A percentile compares a stretch with the other conserved stretches of the same genome.
Evolutionary conservation across 768 basidiomycete genomes (phyloP).

Genomic region (Auricularia sp.): DNA sequence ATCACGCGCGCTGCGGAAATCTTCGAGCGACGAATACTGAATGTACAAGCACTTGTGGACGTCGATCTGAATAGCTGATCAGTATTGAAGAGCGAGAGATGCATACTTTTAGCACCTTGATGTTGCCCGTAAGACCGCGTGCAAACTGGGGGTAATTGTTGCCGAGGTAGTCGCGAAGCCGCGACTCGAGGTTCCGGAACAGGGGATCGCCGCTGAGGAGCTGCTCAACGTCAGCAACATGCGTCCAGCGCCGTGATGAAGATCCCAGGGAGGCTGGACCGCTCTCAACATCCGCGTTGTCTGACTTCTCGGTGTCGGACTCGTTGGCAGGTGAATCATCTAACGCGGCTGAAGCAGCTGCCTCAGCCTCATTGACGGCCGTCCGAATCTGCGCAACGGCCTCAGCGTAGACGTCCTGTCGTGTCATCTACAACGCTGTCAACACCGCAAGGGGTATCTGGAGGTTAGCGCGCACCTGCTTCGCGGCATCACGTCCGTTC

Average conservation of each 20-base stretch:
- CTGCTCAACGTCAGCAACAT: no score
- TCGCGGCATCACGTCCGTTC: conserved; percentile 19
- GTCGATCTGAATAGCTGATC: conserved; percentile 11
- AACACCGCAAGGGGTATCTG: not conserved
- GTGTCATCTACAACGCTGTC: not conserved
- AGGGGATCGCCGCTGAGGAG: no score
- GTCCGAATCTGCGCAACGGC: conserved; percentile 18
- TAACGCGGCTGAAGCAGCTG: not conserved
- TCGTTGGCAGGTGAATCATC: not conserved
- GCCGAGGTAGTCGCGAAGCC: no score
- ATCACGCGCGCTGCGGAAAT: conserved; percentile 18
- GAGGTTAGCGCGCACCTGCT: conserved; percentile 14
- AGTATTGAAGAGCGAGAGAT: not conserved
- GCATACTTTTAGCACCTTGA: not conserved
- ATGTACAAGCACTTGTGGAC: conserved; percentile 15
- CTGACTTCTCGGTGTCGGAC: not conserved
- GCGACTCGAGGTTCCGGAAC: no score
- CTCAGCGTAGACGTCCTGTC: not conserved
- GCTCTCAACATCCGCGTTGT: not conserved
- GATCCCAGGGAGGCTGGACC: no score
- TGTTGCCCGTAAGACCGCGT: not conserved
- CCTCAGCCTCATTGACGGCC: conserved; percentile 15
- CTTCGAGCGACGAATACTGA: conserved; percentile 17
- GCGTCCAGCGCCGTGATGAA: no score
- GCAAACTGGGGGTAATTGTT: not conserved